A percentile compares a stretch with the other conserved stretches of the same genome.
phyloP scores from a whole-genome alignment of 1,284 basidiomycete species.

The Leccinum angustisporum region DNA sequence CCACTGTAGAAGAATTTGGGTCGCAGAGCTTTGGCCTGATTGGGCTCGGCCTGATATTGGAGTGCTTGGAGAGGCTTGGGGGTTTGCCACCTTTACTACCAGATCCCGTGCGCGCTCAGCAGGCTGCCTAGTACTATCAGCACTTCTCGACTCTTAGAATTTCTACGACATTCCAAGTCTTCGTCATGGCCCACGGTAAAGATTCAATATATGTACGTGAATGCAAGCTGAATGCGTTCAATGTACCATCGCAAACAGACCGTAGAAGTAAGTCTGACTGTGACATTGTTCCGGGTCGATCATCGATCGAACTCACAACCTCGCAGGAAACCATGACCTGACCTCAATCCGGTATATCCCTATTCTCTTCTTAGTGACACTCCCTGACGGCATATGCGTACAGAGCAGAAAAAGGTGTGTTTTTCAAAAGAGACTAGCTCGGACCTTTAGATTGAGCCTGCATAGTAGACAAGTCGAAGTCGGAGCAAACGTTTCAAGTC shows the following conservation, averaged over 20 bases:
- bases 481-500: conserved; percentile 27
- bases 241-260: conserved; percentile 7
- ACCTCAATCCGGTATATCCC: conserved; percentile 18
- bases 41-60: conserved; percentile 56
- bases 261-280: conserved; percentile 17
- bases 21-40: conserved; percentile 69
- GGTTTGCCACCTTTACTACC: conserved; percentile 18
- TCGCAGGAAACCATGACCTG: conserved; percentile 16
- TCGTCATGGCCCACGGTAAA: conserved; percentile 25
- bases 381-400: conserved; percentile 8
- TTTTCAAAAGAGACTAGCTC: background rate
- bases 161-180: background rate
- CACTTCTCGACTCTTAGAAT: background rate
- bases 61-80: conserved; percentile 52
- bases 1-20: conserved; percentile 41
- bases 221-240: conserved; percentile 9
- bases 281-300: background rate
- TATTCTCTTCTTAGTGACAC: background rate
- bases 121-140: background rate
- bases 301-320: conserved; percentile 2
- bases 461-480: conserved; percentile 10
- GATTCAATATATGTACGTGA: background rate
- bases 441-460: background rate
- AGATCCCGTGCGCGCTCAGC: conserved; percentile 2
- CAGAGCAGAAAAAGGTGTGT: conserved; percentile 19